Conservation (phyloP, 1,139 yeast genomes). For the Taiozyma onychis region DNA sequence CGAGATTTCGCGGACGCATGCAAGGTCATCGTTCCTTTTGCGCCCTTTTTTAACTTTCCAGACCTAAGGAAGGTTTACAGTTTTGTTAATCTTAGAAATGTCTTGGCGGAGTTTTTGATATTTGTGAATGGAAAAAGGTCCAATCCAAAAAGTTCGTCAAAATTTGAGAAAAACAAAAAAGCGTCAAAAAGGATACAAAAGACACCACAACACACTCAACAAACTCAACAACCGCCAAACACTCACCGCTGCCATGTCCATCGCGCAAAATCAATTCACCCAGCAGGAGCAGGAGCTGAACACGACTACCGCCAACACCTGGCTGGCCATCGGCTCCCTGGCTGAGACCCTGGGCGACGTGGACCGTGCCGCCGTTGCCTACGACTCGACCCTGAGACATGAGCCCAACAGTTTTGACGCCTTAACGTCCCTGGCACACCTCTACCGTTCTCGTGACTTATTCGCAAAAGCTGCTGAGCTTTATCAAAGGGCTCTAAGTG, state of each 20-base stretch:
- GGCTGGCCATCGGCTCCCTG: constrained; percentile 87
- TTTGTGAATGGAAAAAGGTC: not conserved
- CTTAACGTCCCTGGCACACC: constrained; percentile 78
- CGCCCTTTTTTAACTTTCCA: not conserved
- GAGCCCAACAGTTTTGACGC: constrained; percentile 84
- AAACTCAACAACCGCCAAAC: not conserved
- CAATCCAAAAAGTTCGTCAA: not conserved
- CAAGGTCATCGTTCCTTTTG: not conserved
- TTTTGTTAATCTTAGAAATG: not conserved
- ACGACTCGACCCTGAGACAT: constrained; percentile 85
- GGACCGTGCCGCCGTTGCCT: constrained; percentile 84
- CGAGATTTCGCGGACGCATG: not conserved
- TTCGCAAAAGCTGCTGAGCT: constrained; percentile 92
- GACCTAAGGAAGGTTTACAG: not conserved
- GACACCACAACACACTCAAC: not conserved
- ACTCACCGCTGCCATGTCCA: not conserved
- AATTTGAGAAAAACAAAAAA: not conserved
- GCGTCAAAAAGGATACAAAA: not conserved
- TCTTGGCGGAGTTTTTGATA: not conserved
- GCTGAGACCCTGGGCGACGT: constrained; percentile 88
- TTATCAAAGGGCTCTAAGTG: constrained; percentile 78
- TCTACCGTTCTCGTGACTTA: constrained; percentile 83
- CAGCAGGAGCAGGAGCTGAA: constrained; percentile 29
- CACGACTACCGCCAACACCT: constrained; percentile 82
- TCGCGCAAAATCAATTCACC: constrained; percentile 12